Base-by-base conservation (phyloP, 805 yeast species). In the Kuraishia piskuri region DNA sequence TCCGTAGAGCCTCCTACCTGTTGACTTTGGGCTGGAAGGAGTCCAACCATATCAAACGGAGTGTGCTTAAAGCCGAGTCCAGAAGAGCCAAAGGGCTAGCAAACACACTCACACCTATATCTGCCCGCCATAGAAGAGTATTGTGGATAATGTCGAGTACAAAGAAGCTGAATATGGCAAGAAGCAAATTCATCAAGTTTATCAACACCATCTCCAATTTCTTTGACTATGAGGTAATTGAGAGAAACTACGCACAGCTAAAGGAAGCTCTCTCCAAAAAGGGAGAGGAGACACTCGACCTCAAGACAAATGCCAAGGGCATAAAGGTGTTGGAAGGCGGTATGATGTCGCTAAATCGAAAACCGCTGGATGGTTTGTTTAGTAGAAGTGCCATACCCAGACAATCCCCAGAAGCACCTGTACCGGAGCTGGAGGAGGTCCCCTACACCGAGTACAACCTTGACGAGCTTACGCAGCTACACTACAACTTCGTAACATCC, bases 1-100 rank as follows among this genome's bases (percentile, higher is more conserved):
- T 92, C 22, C 80, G 84, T 55, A 84, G 88, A 57, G 76, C 84
- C 17, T 76, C 78, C 20, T 75, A 70, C 59, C 69, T 81, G 53
- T 71, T 87, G 54, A 74, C 75, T 52, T 58, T 59, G 4, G 71
- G 74, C 23, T 82, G 86, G 88, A 62, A 64, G 25, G 62, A 67
- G 21, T 65, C 68, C 2, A 72, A 63, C 52, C 60, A 62, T 50
- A 31, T 73, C n/a, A 57, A 65, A 14, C 63, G 68, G 56, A 58
- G 63, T 48, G 61, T 68, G 2, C 53, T 63, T 49, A 54, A 51
- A 20, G 50, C 50, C 1, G 55, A 60, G 25, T 59, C 55, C 26
- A 54, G 51, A 17, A 22, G 57, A 21, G 56, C 58, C 22, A 56
- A 57, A 52, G 19, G 22, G 21, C 53, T 57, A 17, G 57, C 57